Base-by-base conservation (phyloP, 2,329 filamentous ascomycete species). In the Alternaria ethzedia region DNA sequence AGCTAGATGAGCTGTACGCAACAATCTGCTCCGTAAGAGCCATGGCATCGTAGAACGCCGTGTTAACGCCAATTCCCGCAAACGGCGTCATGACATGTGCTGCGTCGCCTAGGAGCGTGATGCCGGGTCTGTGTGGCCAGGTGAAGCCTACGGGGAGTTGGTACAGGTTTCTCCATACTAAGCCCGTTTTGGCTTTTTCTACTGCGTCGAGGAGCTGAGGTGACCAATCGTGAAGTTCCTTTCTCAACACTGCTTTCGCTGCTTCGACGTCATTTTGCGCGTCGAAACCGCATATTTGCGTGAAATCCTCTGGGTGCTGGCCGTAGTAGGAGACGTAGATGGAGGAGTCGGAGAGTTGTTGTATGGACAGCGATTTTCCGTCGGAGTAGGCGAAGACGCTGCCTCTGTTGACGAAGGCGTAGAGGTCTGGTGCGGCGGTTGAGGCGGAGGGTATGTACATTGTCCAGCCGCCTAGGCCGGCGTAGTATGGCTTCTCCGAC, bases 101-200 rank as follows among this genome's bases (percentile, higher is more conserved):
- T 13, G 81, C 79, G 57, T 83, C 81, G 5, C 81, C 82, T 2
- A 83, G 68, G 0, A 82, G 65, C 3, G 81, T 83, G 10, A 82
- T 65, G 5, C 81, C 80, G 5, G 67, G 59, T 41, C 66, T 69
- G 60, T 81, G 78, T 13, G 71, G 54, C 80, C 80, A 83, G 3
- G 43, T 65, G 61, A 77, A 74, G 3, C 80, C 81, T 4, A 81
- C 72, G 0, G 81, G 80, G 0, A 83, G 71, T 75, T 81, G 81
- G 68, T 78, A 81, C 13, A 82, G 63, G 50, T 77, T 74, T 21
- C 75, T 67, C 65, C 68, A 68, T 5, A 71, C 54, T 2, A 63
- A 54, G 0, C 65, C 59, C 1, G 72, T 73, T 20, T 75, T 67
- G 1, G 69, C 65, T 10, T 65, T 65, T 9, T 76, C 67, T 4